Conservation (phyloP, 208 protist genomes). For the Leishmania aethiopica region DNA sequence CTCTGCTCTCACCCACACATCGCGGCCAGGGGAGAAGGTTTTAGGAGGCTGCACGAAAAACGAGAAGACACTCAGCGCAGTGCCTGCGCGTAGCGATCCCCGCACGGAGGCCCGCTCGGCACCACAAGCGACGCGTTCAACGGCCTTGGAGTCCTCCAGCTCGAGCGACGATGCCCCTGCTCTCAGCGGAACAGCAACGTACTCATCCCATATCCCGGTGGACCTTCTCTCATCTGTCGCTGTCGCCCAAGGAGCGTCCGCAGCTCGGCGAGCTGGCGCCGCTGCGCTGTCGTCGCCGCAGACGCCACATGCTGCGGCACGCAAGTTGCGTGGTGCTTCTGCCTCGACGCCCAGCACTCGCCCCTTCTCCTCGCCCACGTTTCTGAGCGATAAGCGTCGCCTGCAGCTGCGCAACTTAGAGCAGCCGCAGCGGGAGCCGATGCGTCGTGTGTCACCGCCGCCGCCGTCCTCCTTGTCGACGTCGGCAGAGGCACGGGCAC, state of each 20-base stretch:
- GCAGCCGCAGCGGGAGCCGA: background rate
- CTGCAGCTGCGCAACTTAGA: constrained; percentile 7
- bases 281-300: background rate
- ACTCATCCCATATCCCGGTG: background rate
- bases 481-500: background rate
- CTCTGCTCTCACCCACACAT: background rate
- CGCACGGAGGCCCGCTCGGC: background rate
- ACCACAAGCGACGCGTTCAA: background rate
- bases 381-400: constrained; percentile 7
- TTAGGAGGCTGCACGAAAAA: background rate
- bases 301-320: background rate
- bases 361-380: constrained; percentile 3
- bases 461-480: background rate
- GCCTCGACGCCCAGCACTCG: background rate
- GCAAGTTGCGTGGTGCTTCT: background rate
- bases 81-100: background rate
- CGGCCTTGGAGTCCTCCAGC: background rate
- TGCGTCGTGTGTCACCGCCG: background rate
- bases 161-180: background rate
- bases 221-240: background rate
- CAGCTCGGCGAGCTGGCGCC: background rate
- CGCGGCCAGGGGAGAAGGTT: background rate
- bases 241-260: background rate
- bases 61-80: background rate
- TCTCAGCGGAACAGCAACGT: constrained; percentile 16